Conservation (phyloP, 2,329 filamentous ascomycete species). For the Penicillium sumatraense region DNA sequence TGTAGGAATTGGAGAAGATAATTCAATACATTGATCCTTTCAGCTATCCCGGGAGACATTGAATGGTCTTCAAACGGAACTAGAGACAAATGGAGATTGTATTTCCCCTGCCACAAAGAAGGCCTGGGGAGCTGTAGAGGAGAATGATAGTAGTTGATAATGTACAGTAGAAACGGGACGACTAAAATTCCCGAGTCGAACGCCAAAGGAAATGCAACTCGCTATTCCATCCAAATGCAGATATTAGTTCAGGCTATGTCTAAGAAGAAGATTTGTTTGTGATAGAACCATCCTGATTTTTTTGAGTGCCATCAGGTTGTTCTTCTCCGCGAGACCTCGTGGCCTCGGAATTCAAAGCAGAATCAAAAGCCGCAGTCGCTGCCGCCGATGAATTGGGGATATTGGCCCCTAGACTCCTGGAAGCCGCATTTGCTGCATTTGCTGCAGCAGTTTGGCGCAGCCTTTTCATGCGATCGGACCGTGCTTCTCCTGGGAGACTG, state of each 20-base stretch:
- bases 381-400: constrained; percentile 14
- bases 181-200: neutral
- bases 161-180: constrained; percentile 10
- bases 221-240: neutral
- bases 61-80: neutral
- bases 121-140: constrained; percentile 12
- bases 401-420: constrained; percentile 10
- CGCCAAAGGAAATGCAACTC: constrained; percentile 5
- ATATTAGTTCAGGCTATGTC: neutral
- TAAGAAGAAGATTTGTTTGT: neutral
- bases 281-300: neutral
- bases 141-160: constrained; percentile 6
- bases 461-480: constrained; percentile 42
- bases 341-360: constrained; percentile 8
- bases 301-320: neutral
- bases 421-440: constrained; percentile 25
- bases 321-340: neutral
- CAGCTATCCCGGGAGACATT: neutral
- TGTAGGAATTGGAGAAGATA: constrained; percentile 49
- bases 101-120: neutral
- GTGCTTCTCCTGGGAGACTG: constrained; percentile 44
- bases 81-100: neutral
- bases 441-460: constrained; percentile 37
- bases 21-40: constrained; percentile 16
- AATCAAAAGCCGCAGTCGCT: constrained; percentile 12